Percentiles rank a stretch among this genome's conserved stretches.
Evolutionary conservation across 2,329 filamentous ascomycete species (phyloP).

Genomic region (Colletotrichum kahawae): DNA sequence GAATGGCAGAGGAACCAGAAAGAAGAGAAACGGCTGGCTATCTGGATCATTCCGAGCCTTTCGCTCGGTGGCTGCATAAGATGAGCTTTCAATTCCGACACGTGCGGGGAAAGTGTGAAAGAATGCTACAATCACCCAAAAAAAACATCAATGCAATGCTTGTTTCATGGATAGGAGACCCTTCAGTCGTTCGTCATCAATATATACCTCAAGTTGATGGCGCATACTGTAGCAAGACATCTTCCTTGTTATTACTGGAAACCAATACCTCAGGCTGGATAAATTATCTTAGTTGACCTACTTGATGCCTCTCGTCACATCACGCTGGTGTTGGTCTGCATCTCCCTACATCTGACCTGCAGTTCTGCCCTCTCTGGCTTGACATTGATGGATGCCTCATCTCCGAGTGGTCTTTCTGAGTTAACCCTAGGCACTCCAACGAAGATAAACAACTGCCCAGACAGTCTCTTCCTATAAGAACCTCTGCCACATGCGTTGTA

Average conservation of each 20-base stretch:
- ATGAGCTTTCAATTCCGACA: not conserved
- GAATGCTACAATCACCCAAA: not conserved
- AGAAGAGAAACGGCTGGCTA: not conserved
- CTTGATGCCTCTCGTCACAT: not conserved
- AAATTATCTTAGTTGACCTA: not conserved
- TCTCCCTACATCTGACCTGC: not conserved
- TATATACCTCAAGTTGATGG: not conserved
- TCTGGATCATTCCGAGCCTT: not conserved
- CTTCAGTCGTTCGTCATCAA: not conserved
- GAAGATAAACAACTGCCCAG: too few relatives aligned
- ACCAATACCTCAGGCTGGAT: not conserved
- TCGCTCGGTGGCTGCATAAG: not conserved
- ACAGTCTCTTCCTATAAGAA: too few relatives aligned
- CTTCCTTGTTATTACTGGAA: not conserved
- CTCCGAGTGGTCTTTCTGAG: too few relatives aligned
- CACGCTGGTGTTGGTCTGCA: not conserved
- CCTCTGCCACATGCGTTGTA: too few relatives aligned
- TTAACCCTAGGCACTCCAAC: too few relatives aligned
- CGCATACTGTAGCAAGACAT: not conserved
- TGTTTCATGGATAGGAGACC: too few relatives aligned
- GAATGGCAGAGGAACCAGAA: not conserved
- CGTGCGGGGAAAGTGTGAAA: not conserved
- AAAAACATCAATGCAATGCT: not conserved
- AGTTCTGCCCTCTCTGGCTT: too few relatives aligned
- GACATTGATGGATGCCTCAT: too few relatives aligned